Base-by-base conservation (phyloP, 2,329 filamentous ascomycete genomes). In the Ophiocordyceps camponoti-saundersi region DNA sequence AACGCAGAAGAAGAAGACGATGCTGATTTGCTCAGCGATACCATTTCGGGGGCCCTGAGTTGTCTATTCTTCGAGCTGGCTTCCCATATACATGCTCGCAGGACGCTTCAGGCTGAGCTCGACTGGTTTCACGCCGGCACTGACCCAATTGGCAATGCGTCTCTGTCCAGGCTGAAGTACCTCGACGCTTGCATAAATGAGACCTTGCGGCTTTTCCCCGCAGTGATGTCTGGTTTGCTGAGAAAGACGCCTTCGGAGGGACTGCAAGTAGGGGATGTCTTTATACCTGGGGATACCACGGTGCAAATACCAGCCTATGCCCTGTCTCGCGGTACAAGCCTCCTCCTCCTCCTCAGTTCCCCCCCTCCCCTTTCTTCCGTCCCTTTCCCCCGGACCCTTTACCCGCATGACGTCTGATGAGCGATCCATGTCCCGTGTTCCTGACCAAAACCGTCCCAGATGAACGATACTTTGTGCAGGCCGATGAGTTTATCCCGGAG, bases 111-210 rank as follows among this genome's bases (percentile, higher is more conserved):
- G 22, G 55, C 58, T 0, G 68, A 69, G 29, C 48, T 66, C 10
- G 53, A 59, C 36, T 48, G 8, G 55, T 56, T n/a, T 47, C 39
- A 41, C 32, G 32, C 2, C 1, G 16, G 12, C 10, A 7, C 12
- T 4, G 36, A 40, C 6, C 6, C 7, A 3, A 23, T 21, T 1
- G 41, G 26, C 18, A n/a, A 42, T 21, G 12, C 49, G 41, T 45
- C 43, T 11, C 51, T 61, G 6, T 51, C 52, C 3, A 55, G 53
- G 39, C 48, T 61, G 29, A 47, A 50, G 16, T 55, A 59, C 41
- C 56, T 67, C 12, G 56, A 62, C 43, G 65, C 61, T 3, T 54
- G 57, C 34, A 62, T 70, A 43, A 59, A 69, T 43, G 68, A 71
- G 49, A 45, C 61, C 0, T 53, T 68, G 32, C 66, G 0, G 59